These are phyloP conservation scores for Mycena crocata DNA, from an alignment of 768 basidiomycete genomes.

Conservation along the genomic window DNA sequence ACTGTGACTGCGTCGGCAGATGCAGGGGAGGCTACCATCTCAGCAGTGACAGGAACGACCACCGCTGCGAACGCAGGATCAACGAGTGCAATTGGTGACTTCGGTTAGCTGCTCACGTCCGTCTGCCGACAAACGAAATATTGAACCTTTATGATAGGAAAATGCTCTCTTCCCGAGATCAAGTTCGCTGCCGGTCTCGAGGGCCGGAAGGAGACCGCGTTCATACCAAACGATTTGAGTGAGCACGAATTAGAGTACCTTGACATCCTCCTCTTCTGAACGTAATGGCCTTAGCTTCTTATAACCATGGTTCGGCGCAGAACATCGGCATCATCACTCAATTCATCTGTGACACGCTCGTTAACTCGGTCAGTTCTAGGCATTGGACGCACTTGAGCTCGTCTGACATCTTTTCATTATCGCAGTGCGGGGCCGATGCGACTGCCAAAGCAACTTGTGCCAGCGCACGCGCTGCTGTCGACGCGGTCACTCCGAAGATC, in stretches of 20 bases:
- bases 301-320: slow-evolving; percentile 68
- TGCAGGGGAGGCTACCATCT: background rate
- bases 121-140: no score
- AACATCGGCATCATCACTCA: slow-evolving; percentile 67
- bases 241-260: background rate
- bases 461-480: slow-evolving; percentile 53
- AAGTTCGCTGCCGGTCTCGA: slow-evolving; percentile 69
- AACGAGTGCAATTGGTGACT: slow-evolving; percentile 48
- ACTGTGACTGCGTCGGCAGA: background rate
- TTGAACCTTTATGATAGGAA: slow-evolving; percentile 35
- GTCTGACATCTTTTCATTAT: background rate
- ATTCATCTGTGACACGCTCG: slow-evolving; percentile 66
- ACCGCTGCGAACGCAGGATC: background rate
- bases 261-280: background rate
- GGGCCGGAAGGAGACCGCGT: slow-evolving; percentile 66
- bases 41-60: no score
- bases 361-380: slow-evolving; percentile 44
- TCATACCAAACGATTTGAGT: slow-evolving; percentile 60
- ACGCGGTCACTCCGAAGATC: slow-evolving; percentile 50
- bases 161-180: slow-evolving; percentile 66
- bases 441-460: slow-evolving; percentile 63
- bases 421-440: slow-evolving; percentile 60
- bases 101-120: slow-evolving; percentile 43
- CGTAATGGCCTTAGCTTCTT: slow-evolving; percentile 50
- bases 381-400: background rate